Base-by-base conservation (phyloP, 371 early-diverging fungal genomes). In the Thermomucor indicae-seudaticae region DNA sequence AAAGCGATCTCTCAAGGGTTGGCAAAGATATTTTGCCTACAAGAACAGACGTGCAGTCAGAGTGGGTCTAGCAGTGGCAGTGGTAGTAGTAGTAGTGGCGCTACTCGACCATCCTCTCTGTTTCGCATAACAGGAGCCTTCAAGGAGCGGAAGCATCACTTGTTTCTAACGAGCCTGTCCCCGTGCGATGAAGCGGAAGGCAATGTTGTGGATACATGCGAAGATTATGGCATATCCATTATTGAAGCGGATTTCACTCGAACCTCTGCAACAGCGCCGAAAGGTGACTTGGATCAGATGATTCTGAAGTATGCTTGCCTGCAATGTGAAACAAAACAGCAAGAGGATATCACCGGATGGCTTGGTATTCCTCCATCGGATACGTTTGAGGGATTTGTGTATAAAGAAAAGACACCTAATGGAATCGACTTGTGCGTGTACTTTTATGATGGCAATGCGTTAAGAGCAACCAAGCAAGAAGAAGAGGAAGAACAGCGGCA, bases 191-290 rank as follows among this genome's bases (percentile, higher is more conserved):
- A 53, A 24, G 23, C 24, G 16, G 40, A 40, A 3, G 58, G 51
- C 19, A 32, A 52, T 12, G 16, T 53, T 8, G 55, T 64, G 16
- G 58, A 61, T 22, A 64, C 59, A 0, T 75, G 47, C 50, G 68
- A 70, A 57, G 72, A 76, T 46, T 57, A 59, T 37, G 76, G 76
- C 6, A 47, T 70, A 12, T 66, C 72, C 8, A 57, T 76, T 17
- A 70, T 76, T 39, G 76, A 76, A 44, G 72, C 72, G 0, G 76
- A 76, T 40, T 76, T 72, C 35, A 69, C 70, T 7, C 60, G 70
- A 63, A 41, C 57, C 6, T 55, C 65, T 19, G 55, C 58, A 5
- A 43, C 57, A 5, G 45, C 35, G 27, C 55, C 49, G 31, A 50
- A 52, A 11, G 22, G 38, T 8, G 46, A 62, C 25, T 47, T 55